phyloP scores from a whole-genome alignment of 768 basidiomycete genomes.

The Phallus indusiatus region DNA sequence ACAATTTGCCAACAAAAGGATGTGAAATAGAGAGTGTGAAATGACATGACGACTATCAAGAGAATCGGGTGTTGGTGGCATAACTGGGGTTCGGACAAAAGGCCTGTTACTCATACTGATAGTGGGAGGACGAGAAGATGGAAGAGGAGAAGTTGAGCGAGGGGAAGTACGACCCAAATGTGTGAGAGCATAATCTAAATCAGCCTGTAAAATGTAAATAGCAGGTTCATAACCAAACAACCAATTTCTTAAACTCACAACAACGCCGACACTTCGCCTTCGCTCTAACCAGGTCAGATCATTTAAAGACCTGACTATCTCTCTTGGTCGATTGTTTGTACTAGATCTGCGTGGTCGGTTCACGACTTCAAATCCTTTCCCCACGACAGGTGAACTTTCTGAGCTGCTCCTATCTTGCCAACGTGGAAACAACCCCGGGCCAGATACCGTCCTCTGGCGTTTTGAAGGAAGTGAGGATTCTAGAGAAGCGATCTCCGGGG shows the following conservation, averaged over 20 bases:
- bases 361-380: slow-evolving; percentile 41
- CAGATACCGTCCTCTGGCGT: slow-evolving; percentile 30
- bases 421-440: slow-evolving; percentile 27
- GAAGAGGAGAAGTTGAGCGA: slow-evolving; percentile 36
- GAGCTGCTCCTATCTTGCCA: slow-evolving; percentile 11
- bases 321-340: slow-evolving; percentile 2
- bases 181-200: slow-evolving; percentile 60
- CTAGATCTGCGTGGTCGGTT: slow-evolving; percentile 30
- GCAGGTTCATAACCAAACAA: too few relatives aligned
- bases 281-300: slow-evolving; percentile 76
- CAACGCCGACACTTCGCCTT: slow-evolving; percentile 58
- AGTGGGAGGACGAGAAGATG: slow-evolving; percentile 25
- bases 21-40: slow-evolving; percentile 46
- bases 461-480: slow-evolving; percentile 24
- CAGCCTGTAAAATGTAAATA: slow-evolving; percentile 38
- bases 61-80: slow-evolving; percentile 20
- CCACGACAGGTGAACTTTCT: slow-evolving; percentile 25
- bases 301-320: slow-evolving; percentile 43
- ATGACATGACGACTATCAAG: slow-evolving; percentile 30
- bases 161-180: slow-evolving; percentile 41
- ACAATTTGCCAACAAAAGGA: slow-evolving; percentile 47
- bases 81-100: slow-evolving; percentile 23
- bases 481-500: slow-evolving; percentile 19
- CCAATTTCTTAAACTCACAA: slow-evolving; percentile 45
- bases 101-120: slow-evolving; percentile 37